A percentile compares a stretch with the other conserved stretches of the same genome.
These are phyloP conservation scores for Coemansia sp. DNA, from an alignment of 192 early-diverging fungal species.

Conservation along the genomic window DNA sequence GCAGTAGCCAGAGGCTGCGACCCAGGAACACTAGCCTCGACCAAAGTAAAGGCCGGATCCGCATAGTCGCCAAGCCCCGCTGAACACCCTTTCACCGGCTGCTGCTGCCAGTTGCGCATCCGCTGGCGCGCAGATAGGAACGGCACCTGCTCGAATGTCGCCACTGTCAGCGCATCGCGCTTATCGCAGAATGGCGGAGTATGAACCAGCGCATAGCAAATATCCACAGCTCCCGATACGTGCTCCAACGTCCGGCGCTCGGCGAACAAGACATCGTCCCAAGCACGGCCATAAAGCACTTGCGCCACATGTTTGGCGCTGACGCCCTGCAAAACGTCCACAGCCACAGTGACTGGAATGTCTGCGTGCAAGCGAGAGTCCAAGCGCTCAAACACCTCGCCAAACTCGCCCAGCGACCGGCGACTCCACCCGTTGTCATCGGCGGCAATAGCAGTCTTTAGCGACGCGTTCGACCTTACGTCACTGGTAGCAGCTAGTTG, in stretches of 20 bases:
- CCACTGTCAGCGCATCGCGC: constrained; percentile 46
- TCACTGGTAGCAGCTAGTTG: constrained; percentile 16
- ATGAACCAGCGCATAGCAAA: constrained; percentile 26
- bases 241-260: constrained; percentile 29
- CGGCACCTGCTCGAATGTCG: constrained; percentile 12
- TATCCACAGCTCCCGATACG: constrained; percentile 14
- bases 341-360: constrained; percentile 39
- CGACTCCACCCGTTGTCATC: constrained; percentile 7
- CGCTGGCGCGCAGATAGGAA: constrained; percentile 39
- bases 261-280: constrained; percentile 35
- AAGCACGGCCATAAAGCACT: constrained; percentile 15
- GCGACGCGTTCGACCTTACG: constrained; percentile 17
- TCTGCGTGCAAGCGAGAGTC: constrained; percentile 19
- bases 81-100: background rate
- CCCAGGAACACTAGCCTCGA: constrained; percentile 53
- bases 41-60: constrained; percentile 30
- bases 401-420: background rate
- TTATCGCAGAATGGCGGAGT: constrained; percentile 32
- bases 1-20: constrained; percentile 44
- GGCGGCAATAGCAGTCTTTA: constrained; percentile 17
- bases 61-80: constrained; percentile 29
- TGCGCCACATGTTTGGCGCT: constrained; percentile 11
- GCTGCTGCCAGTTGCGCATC: constrained; percentile 37
- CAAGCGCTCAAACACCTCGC: constrained; percentile 24
- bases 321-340: constrained; percentile 30